Evolutionary conservation across 257 asterid genomes (phyloP).

Genomic region (Asclepias syriaca): DNA sequence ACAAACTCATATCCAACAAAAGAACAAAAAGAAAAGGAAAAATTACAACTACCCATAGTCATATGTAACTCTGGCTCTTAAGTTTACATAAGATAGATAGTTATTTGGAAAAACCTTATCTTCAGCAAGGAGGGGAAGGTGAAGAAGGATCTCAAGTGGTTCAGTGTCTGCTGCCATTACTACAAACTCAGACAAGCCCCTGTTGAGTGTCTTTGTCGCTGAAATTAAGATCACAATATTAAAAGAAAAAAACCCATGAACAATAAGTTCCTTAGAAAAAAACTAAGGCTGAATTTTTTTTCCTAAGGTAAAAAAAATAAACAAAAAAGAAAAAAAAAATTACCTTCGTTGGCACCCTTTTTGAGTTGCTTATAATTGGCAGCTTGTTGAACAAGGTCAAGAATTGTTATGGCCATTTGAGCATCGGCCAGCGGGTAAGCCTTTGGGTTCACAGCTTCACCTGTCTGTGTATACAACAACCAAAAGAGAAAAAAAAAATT

Average conservation of each 20-base stretch:
- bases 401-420: constrained; percentile 67
- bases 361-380: constrained; percentile 89
- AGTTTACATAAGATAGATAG: background rate
- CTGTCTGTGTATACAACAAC: background rate
- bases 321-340: background rate
- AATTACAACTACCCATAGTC: background rate
- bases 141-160: constrained; percentile 92
- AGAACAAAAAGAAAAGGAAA: background rate
- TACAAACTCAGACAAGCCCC: constrained; percentile 85
- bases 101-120: constrained; percentile 52
- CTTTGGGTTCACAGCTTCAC: constrained; percentile 14
- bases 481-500: background rate
- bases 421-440: constrained; percentile 55
- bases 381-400: constrained; percentile 88
- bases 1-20: background rate
- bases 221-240: constrained; percentile 14
- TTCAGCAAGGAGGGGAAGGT: constrained; percentile 92
- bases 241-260: background rate
- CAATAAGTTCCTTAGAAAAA: background rate
- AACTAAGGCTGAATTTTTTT: background rate
- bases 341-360: constrained; percentile 97
- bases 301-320: too few relatives aligned
- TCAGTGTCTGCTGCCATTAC: constrained; percentile 96
- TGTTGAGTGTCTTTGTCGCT: constrained; percentile 92
- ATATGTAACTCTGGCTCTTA: too few relatives aligned